Conservation (phyloP, 768 basidiomycete species). For the Psilocybe tampanensis region DNA sequence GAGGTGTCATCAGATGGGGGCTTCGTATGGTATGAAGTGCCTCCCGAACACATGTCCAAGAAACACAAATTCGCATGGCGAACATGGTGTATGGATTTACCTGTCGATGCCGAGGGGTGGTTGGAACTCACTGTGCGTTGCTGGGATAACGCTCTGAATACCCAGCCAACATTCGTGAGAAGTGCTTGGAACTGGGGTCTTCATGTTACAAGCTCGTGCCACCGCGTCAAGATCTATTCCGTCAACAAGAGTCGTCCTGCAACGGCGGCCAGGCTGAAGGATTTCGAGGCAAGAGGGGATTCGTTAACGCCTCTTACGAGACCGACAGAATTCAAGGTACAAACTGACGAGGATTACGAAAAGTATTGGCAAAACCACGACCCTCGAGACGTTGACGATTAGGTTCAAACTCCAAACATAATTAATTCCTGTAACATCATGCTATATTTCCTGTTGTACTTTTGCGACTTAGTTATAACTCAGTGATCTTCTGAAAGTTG, state of each 20-base stretch:
- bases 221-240: conserved; percentile 16
- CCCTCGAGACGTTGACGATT: conserved; percentile 5
- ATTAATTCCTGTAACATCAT: too few species aligned
- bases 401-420: too few species aligned
- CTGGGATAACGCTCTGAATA: conserved; percentile 17
- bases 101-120: conserved; percentile 18
- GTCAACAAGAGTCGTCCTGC: conserved; percentile 13
- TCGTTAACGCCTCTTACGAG: conserved; percentile 15
- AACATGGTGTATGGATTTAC: conserved; percentile 14
- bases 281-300: conserved; percentile 8
- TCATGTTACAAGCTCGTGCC: conserved; percentile 15
- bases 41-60: conserved; percentile 15
- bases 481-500: too few species aligned
- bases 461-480: too few species aligned
- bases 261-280: conserved; percentile 13
- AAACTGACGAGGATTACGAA: conserved; percentile 10
- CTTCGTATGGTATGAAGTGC: conserved; percentile 15
- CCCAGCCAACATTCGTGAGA: conserved; percentile 16
- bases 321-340: conserved; percentile 12
- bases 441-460: too few species aligned
- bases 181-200: conserved; percentile 20
- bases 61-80: conserved; percentile 17
- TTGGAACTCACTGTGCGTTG: conserved; percentile 14
- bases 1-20: conserved; percentile 18
- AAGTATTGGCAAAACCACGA: conserved; percentile 7